phyloP scores from a whole-genome alignment of 1,139 yeast species.

The Candida dubliniensis region DNA sequence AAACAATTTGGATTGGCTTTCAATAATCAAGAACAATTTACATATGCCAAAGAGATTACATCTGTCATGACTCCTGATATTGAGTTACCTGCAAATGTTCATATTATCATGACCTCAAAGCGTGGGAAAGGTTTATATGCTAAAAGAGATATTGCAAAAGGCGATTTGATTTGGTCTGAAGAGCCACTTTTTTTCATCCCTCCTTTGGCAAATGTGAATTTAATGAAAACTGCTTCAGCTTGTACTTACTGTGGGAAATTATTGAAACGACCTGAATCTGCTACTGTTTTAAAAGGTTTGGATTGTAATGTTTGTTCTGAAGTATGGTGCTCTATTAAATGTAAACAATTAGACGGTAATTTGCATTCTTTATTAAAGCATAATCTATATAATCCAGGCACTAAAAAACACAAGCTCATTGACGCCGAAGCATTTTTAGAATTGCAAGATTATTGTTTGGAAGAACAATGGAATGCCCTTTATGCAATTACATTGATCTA shows the following conservation, averaged over 20 bases:
- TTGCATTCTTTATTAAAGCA: constrained; percentile 67
- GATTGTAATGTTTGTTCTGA: constrained; percentile 69
- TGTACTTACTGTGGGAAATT: constrained; percentile 80
- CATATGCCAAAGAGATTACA: constrained; percentile 55
- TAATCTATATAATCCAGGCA: constrained; percentile 26
- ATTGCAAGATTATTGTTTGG: constrained; percentile 62
- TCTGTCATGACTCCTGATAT: constrained; percentile 53
- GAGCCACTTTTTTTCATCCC: constrained; percentile 68
- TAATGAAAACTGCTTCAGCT: constrained; percentile 67
- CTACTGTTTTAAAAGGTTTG: constrained; percentile 49
- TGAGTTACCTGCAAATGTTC: constrained; percentile 47
- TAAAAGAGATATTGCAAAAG: constrained; percentile 44
- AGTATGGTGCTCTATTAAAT: constrained; percentile 69
- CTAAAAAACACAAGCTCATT: constrained; percentile 31
- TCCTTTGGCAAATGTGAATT: constrained; percentile 63
- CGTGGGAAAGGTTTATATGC: constrained; percentile 55
- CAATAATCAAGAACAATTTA: constrained; percentile 34
- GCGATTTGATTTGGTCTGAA: constrained; percentile 59
- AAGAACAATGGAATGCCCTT: constrained; percentile 68
- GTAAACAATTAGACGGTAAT: constrained; percentile 54
- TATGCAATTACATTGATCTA: constrained; percentile 63
- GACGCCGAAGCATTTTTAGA: constrained; percentile 51
- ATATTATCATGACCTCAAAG: constrained; percentile 42
- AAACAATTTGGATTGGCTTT: constrained; percentile 54
- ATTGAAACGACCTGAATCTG: constrained; percentile 34